Evolutionary conservation across 176 grass and related monocot species (phyloP).

Genomic region (Microstegium vimineum): DNA sequence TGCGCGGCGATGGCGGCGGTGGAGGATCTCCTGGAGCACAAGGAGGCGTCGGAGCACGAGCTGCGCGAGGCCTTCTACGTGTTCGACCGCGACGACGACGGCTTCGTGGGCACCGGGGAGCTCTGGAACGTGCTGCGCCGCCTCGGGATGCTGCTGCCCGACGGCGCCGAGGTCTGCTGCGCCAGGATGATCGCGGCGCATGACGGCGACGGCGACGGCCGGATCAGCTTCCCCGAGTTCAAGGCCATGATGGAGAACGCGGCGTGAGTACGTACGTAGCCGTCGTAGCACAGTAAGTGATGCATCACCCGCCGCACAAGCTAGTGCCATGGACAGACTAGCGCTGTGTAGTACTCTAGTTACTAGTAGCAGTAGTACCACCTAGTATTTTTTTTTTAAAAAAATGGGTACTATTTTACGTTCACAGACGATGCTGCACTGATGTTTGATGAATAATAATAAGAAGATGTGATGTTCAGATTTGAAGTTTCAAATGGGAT

Average conservation of each 20-base stretch:
- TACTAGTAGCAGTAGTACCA: no score
- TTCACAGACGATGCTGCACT: no score
- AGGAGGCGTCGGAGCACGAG: slow-evolving; percentile 54
- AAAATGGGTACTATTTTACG: no score
- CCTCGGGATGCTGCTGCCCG: slow-evolving; percentile 15
- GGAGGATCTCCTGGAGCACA: slow-evolving; percentile 40
- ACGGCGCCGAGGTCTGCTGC: slow-evolving; percentile 24
- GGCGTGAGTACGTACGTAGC: neutral
- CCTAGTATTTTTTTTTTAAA: no score
- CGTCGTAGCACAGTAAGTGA: no score
- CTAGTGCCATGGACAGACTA: no score
- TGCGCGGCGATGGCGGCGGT: slow-evolving; percentile 26
- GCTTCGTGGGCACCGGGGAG: slow-evolving; percentile 56
- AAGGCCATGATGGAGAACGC: slow-evolving; percentile 61
- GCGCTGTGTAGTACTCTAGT: no score
- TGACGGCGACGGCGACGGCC: slow-evolving; percentile 55
- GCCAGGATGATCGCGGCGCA: slow-evolving; percentile 54
- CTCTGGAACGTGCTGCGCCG: slow-evolving; percentile 60
- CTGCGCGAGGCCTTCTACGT: slow-evolving; percentile 68
- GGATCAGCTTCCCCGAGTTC: slow-evolving; percentile 65
- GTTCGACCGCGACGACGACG: slow-evolving; percentile 82
- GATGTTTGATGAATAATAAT: neutral
- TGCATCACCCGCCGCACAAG: no score
- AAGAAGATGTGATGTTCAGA: neutral
- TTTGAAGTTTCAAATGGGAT: neutral